These are phyloP conservation scores for Suillus sp. DNA, from an alignment of 768 basidiomycete species.

Conservation along the genomic window DNA sequence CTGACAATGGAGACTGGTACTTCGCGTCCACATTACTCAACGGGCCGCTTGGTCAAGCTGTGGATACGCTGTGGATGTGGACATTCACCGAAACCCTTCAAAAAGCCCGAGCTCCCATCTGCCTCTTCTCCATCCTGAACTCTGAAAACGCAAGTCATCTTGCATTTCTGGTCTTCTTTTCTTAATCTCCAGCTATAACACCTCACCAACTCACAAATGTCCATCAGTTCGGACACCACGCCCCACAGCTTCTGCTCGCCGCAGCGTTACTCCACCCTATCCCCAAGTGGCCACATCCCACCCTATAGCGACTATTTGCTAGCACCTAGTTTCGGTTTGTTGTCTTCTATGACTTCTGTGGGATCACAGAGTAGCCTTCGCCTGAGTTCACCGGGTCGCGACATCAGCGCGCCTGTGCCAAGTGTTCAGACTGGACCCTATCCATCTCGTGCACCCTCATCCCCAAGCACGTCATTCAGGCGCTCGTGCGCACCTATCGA, in stretches of 20 bases:
- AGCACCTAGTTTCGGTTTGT: background rate
- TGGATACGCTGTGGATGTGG: background rate
- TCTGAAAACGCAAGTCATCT: background rate
- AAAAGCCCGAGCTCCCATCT: no score
- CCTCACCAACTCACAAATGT: no score
- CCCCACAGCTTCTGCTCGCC: no score
- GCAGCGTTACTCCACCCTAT: background rate
- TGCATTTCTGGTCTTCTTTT: background rate
- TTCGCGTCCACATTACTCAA: slow-evolving; percentile 12
- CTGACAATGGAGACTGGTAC: slow-evolving; percentile 17
- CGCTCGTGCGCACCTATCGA: background rate
- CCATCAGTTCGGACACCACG: no score
- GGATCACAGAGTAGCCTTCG: no score
- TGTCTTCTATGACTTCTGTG: background rate
- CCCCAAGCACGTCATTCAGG: background rate
- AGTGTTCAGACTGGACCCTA: background rate
- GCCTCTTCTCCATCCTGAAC: background rate
- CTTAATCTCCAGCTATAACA: background rate
- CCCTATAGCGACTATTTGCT: no score
- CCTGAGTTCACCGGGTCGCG: background rate
- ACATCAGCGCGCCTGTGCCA: background rate
- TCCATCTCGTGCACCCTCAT: background rate
- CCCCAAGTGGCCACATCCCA: no score
- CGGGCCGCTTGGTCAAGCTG: background rate
- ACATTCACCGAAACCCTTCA: background rate